These are phyloP conservation scores for Rhodotorula mucilaginosa DNA, from an alignment of 1,284 basidiomycete species.

Conservation along the genomic window DNA sequence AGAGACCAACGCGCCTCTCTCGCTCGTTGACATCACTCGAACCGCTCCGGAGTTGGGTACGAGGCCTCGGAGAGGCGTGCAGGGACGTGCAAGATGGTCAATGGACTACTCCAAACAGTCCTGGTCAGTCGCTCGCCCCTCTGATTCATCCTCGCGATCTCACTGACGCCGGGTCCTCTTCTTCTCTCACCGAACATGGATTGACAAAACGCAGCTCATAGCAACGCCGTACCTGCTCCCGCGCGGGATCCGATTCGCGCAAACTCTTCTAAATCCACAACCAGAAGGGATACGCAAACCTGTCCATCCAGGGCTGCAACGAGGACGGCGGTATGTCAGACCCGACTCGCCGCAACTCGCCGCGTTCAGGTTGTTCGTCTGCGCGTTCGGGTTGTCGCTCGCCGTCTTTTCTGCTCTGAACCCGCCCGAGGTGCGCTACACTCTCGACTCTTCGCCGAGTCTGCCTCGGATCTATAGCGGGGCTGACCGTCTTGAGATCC, in stretches of 20 bases:
- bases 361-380: slow-evolving; percentile 20
- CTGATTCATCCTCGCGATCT: background rate
- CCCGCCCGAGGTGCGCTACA: slow-evolving; percentile 16
- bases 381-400: slow-evolving; percentile 23
- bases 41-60: background rate
- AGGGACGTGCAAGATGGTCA: background rate
- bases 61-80: background rate
- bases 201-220: slow-evolving; percentile 4
- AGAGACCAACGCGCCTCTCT: background rate
- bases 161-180: background rate
- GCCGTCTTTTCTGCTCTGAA: slow-evolving; percentile 12
- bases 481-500: background rate
- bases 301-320: background rate
- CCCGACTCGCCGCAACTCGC: slow-evolving; percentile 4
- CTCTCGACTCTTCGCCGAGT: rapidly evolving
- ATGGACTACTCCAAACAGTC: slow-evolving; percentile 8
- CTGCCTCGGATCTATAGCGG: rapidly evolving
- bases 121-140: background rate
- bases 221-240: slow-evolving; percentile 20
- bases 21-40: background rate
- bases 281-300: slow-evolving; percentile 1
- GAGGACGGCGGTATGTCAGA: background rate
- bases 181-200: background rate
- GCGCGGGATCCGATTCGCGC: background rate
- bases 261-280: slow-evolving; percentile 9